Base-by-base conservation (phyloP, 257 asterid genomes). In the Catharanthus roseus region DNA sequence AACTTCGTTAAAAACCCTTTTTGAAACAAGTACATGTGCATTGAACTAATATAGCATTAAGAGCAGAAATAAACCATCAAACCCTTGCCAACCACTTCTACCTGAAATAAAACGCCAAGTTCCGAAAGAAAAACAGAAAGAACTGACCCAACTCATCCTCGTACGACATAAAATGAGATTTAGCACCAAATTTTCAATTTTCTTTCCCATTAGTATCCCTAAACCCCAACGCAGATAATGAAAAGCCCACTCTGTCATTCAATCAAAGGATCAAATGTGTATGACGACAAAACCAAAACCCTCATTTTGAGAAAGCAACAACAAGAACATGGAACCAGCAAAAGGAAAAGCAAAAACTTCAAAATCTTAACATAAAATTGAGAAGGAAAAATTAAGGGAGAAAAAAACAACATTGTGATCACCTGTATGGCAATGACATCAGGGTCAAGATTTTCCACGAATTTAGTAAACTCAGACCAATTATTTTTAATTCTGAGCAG, bases 351-450 rank as follows among this genome's bases (percentile, higher is more conserved):
- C 19, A 24, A 55, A 64, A 23, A 5, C 33, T 38, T 18, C 47
- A 47, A 58, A 65, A n/a, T 21, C 29, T 54, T 66, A 58, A 31
- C 36, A 44, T 13, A 66, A 60, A 23, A 47, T 36, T 8, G 18
- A 3, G 5, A 68, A 42, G 39, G 54, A 65, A 47, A 26, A 65
- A 28, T 11, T 31, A 77, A 2, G 7, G 47, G 12, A 9, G 19
- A 36, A 31, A 68, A n/a, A 68, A 38, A 38, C 56, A 57, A 31
- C 51, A 11, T 61, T 73, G 39, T 23, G 41, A 71, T 64, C 73
- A 90, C 98, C 90, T 93, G 98, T 71, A 93, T 76, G 55, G 97
- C 95, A 81, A 93, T 87, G 77, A 90, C 95, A 75, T 93, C 97
- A 56, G 98, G 96, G 80, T 90, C 95, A 67, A 89, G 71, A 75